Evolutionary conservation across 2,329 filamentous ascomycete genomes (phyloP), one percentile per base, ranked within the genome.

Genomic region (Ceratocystis smalleyi): DNA sequence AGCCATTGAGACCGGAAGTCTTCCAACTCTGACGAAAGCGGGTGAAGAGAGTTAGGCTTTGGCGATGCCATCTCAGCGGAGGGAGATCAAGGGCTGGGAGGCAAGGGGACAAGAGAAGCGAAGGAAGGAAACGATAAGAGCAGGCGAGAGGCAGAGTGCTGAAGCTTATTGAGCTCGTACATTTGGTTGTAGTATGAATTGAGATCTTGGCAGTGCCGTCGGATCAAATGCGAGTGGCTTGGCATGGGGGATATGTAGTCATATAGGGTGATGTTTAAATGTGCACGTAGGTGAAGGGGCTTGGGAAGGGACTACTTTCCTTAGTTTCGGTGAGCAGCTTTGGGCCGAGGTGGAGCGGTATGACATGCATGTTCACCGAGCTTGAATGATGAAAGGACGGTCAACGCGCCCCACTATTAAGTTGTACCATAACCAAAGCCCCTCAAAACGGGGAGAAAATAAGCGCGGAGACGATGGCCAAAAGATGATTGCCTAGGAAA

Each of bases 1-100:
- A 84, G 83, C 91, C 91, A 96, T 78, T 90, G 81, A 71, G 83
- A 82, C 68, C 92, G 86, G 75, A 96, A 96, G 57, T 82, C 85
- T 74, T 95, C 89, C 67, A 96, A 82, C 74, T 95, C 91, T 61
- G 85, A 80, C 5, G 49, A 49, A 15, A 64, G 54, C 5, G 62
- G 19, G 6, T 63, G 24, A 7, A 51, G 35, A 19, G 49, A 32
- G 10, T 12, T 12, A 12, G 51, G 19, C 4, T 22, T 45, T 19
- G 62, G 47, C 6, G 62, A 64, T 49, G 62, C 1, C 62, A 64
- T 64, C 19, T 32, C 51, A 55, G 17, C 10, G 22, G 17, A 10
- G 24, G 17, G 17, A 22, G 24, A 27, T 19, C 5, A 55, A 27
- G 19, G 15, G 24, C 51, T 55, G 51, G 4, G 8, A 32, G 12